phyloP scores from a whole-genome alignment of 306 rosid genomes.

The Castanea crenata region DNA sequence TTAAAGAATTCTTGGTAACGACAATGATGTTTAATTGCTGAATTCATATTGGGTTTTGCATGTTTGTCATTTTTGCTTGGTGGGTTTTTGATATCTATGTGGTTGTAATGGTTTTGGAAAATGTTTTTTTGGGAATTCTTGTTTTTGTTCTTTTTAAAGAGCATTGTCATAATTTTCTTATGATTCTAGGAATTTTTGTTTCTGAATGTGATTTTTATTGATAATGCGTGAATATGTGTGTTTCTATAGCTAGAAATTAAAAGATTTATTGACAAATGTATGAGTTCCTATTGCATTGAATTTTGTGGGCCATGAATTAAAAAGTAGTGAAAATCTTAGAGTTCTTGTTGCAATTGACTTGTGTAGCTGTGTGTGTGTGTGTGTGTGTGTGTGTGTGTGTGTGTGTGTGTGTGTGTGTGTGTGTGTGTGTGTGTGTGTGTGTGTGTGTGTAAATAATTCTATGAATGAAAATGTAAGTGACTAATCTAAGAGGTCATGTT shows the following conservation, averaged over 20 bases:
- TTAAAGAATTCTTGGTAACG: no score
- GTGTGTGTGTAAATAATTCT: background rate
- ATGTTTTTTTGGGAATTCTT: no score
- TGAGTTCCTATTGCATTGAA: background rate
- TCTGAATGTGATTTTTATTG: no score
- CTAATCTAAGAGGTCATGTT: background rate
- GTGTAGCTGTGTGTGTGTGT: no score
- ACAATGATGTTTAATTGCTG: no score
- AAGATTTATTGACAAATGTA: background rate
- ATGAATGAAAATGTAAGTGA: background rate
- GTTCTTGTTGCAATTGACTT: background rate
- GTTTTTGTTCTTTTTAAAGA: no score
- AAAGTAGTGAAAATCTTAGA: background rate
- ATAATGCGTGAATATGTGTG: background rate
- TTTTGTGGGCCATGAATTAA: background rate
- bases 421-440: background rate
- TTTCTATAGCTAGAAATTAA: background rate
- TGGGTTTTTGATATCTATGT: no score
- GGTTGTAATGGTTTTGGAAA: no score
- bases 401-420: background rate
- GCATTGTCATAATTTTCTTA: no score
- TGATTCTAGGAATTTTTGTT: no score
- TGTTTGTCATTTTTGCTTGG: no score
- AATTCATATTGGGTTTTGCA: no score
- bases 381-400: background rate